These are phyloP conservation scores for Metarhizium guizhouense DNA, from an alignment of 2,329 filamentous ascomycete species.

Conservation along the genomic window DNA sequence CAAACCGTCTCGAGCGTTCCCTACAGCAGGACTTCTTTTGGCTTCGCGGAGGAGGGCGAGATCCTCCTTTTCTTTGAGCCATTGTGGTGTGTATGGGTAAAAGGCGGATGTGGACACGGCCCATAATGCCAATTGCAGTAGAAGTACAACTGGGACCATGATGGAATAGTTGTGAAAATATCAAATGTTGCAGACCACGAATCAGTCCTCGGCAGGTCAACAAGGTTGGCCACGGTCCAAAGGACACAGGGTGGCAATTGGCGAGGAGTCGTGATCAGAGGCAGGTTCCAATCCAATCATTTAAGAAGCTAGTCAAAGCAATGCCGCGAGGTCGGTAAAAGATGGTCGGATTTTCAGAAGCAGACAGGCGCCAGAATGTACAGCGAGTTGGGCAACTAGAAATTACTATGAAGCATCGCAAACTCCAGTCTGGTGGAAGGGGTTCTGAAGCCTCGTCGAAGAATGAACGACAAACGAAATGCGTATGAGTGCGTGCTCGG, in stretches of 20 bases:
- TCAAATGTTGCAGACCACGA: conserved; percentile 3
- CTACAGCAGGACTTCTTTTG: conserved; percentile 12
- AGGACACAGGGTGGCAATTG: background rate
- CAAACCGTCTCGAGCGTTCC: conserved; percentile 14
- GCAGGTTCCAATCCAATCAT: conserved; percentile 1
- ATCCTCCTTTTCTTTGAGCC: conserved; percentile 22
- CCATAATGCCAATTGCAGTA: conserved; percentile 40
- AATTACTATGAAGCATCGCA: conserved; percentile 9
- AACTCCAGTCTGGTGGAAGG: background rate
- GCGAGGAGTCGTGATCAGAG: background rate
- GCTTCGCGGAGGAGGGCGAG: conserved; percentile 11
- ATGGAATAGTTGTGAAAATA: conserved; percentile 11
- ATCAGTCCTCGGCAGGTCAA: background rate
- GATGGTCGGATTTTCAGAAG: background rate
- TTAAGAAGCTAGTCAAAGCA: background rate
- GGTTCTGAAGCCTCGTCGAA: background rate
- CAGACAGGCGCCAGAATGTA: background rate
- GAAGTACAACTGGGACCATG: conserved; percentile 31
- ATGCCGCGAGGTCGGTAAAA: background rate
- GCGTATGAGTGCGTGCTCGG: background rate
- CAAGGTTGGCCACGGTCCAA: background rate
- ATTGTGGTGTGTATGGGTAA: conserved; percentile 33
- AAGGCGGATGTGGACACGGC: conserved; percentile 37
- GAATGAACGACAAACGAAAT: conserved; percentile 6
- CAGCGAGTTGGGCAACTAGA: conserved; percentile 7